Evolutionary conservation across 139 green algal genomes (phyloP).

Genomic region (Picochlorum sp.): DNA sequence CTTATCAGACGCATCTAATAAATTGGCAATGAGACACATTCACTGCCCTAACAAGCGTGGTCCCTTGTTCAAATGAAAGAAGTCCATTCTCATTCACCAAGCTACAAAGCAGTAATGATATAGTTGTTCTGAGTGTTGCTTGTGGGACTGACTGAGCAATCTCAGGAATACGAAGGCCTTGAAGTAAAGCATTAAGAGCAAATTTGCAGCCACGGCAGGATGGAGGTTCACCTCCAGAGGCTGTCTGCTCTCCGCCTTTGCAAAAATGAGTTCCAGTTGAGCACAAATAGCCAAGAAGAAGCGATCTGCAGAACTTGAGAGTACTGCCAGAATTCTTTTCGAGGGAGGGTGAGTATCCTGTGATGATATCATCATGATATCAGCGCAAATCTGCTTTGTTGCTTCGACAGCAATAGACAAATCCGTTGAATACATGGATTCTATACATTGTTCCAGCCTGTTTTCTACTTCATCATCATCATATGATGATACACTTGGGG

Average conservation of each 20-base stretch:
- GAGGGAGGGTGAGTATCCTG: background rate
- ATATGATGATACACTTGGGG: background rate
- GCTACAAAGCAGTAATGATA: constrained; percentile 48
- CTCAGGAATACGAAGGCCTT: constrained; percentile 38
- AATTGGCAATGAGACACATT: constrained; percentile 93
- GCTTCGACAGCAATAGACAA: constrained; percentile 51
- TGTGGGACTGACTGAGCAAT: constrained; percentile 17
- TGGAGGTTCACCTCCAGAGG: constrained; percentile 6
- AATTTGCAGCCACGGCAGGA: constrained; percentile 73
- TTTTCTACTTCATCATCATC: constrained; percentile 19
- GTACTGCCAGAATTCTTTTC: constrained; percentile 23
- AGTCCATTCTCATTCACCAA: constrained; percentile 56
- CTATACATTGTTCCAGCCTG: constrained; percentile 11
- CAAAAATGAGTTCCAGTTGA: constrained; percentile 26
- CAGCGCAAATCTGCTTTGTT: constrained; percentile 78
- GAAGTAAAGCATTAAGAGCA: constrained; percentile 86
- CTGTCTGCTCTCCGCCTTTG: constrained; percentile 10
- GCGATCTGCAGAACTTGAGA: constrained; percentile 13
- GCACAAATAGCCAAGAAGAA: constrained; percentile 20
- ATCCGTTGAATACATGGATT: constrained; percentile 6
- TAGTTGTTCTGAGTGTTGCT: constrained; percentile 28
- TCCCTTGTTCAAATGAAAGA: constrained; percentile 37
- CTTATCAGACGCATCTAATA: constrained; percentile 75
- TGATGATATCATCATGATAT: constrained; percentile 19
- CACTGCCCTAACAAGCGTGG: constrained; percentile 63